A percentile compares a stretch with the other conserved stretches of the same genome.
Conservation (phyloP, 2,329 filamentous ascomycete species). For the Grosmannia penicillata region DNA sequence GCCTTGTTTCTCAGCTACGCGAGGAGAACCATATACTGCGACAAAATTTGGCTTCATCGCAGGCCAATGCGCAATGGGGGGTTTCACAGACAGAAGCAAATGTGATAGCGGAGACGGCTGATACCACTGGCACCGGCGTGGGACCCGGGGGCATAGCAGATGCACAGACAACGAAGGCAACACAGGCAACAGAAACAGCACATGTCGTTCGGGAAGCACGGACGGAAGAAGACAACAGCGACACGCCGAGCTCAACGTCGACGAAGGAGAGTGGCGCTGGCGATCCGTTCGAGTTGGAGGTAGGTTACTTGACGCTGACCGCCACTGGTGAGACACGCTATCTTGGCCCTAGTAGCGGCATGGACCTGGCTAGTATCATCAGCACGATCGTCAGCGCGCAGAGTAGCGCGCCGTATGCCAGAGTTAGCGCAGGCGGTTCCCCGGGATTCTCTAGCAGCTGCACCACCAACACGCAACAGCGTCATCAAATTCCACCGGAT, state of each 20-base stretch:
- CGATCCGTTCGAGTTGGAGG: slow-evolving; percentile 2
- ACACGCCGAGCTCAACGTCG: neutral
- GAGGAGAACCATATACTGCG: slow-evolving; percentile 6
- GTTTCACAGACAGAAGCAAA: too few relatives aligned
- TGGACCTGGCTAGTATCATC: slow-evolving; percentile 5
- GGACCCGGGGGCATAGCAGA: too few relatives aligned
- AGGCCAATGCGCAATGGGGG: too few relatives aligned
- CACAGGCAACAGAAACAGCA: neutral
- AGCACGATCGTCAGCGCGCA: slow-evolving; percentile 1
- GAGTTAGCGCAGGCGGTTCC: neutral
- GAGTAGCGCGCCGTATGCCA: neutral
- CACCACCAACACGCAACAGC: too few relatives aligned
- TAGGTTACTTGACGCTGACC: slow-evolving; percentile 2
- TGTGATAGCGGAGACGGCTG: too few relatives aligned
- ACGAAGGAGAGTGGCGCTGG: neutral
- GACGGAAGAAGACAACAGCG: neutral
- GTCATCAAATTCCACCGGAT: too few relatives aligned
- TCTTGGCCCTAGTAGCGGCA: slow-evolving; percentile 9
- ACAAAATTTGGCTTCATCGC: neutral
- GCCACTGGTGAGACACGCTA: slow-evolving; percentile 7
- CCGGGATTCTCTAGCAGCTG: neutral
- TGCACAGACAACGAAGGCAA: neutral
- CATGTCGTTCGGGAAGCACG: neutral
- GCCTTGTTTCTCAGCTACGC: slow-evolving; percentile 3
- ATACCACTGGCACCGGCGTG: too few relatives aligned